Evolutionary conservation across 306 rosid genomes (phyloP), one percentile per base, ranked within the genome.

Genomic region (Canavalia gladiata): DNA sequence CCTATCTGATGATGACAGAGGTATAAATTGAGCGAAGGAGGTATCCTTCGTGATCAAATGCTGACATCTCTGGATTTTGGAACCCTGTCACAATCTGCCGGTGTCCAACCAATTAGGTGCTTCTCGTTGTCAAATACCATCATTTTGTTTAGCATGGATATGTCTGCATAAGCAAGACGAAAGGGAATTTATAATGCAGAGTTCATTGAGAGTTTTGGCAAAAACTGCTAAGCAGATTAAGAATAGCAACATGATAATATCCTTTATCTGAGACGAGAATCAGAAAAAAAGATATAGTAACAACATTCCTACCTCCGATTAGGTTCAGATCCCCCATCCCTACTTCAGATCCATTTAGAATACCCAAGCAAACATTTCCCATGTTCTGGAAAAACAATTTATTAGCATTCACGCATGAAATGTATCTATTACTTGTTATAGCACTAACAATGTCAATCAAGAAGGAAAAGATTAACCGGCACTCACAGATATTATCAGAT

Each of bases 281-380:
- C 33, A 52, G 46, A 66, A 57, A 64, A 77, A 77, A 75, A 59
- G 46, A 58, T 49, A 74, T 1, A 25, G 45, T 39, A 47, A 56
- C 45, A 49, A 50, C 33, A 70, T 75, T 83, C 74, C 42, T 90
- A 90, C 98, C 98, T 87, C 98, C 97, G 13, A 94, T 94, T 68
- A 94, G 85, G 81, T 92, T 91, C 35, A 81, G 52, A 77, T 84
- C 88, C 5, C 84, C 86, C 85, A 91, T 83, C 46, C 95, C 95
- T 25, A 86, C 88, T 84, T 92, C 97, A 51, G 89, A 13, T 43
- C 98, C 97, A 60, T 95, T 81, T 37, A 95, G 91, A 86, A 95
- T 92, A 42, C 99, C 99, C 87, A 95, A 87, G 92, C 97, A 95
- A 83, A 90, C 95, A 83, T 91, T 92, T 86, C 98, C 97, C 79